Percentiles rank a stretch among this genome's conserved stretches.
These are phyloP conservation scores for Xylaria venustula DNA, from an alignment of 495 filamentous ascomycete species.

Conservation along the genomic window DNA sequence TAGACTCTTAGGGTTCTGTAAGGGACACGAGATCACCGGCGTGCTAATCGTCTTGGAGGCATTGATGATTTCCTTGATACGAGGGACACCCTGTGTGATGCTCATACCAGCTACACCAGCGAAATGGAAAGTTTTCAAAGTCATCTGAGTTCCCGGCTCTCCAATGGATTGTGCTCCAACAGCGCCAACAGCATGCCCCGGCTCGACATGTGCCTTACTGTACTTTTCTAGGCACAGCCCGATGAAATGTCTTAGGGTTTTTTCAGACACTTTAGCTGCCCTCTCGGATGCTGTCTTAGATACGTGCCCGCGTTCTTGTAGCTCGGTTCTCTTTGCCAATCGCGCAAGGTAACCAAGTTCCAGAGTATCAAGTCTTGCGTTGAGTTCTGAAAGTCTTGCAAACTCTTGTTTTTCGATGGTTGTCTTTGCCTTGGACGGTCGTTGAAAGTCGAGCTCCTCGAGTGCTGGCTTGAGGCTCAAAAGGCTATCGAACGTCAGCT, in stretches of 20 bases:
- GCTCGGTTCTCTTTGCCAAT: conserved; percentile 37
- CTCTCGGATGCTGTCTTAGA: conserved; percentile 53
- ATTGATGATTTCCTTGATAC: conserved; percentile 99
- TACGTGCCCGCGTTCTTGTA: conserved; percentile 35
- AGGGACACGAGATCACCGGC: conserved; percentile 82
- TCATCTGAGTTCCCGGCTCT: conserved; percentile 99
- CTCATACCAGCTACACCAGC: conserved; percentile 99
- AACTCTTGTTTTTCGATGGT: conserved; percentile 11
- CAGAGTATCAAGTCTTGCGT: conserved; percentile 2
- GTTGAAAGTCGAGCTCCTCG: conserved; percentile 13
- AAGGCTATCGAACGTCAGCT: conserved; percentile 25
- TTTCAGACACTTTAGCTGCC: conserved; percentile 75
- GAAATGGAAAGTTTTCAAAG: conserved; percentile 99
- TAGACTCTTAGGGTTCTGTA: conserved; percentile 67
- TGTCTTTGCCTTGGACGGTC: conserved; percentile 10
- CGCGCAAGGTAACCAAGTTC: conserved; percentile 11
- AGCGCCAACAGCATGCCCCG: conserved; percentile 95
- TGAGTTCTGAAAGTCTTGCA: conserved; percentile 10
- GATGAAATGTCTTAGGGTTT: conserved; percentile 73
- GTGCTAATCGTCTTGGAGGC: conserved; percentile 91
- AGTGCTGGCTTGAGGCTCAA: conserved; percentile 15
- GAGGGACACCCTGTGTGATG: conserved; percentile 96
- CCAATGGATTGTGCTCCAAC: conserved; percentile 97
- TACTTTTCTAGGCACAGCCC: conserved; percentile 84
- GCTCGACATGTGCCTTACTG: conserved; percentile 82